Evolutionary conservation across 2,329 filamentous ascomycete genomes (phyloP).

Genomic region (Penicillium nordicum): DNA sequence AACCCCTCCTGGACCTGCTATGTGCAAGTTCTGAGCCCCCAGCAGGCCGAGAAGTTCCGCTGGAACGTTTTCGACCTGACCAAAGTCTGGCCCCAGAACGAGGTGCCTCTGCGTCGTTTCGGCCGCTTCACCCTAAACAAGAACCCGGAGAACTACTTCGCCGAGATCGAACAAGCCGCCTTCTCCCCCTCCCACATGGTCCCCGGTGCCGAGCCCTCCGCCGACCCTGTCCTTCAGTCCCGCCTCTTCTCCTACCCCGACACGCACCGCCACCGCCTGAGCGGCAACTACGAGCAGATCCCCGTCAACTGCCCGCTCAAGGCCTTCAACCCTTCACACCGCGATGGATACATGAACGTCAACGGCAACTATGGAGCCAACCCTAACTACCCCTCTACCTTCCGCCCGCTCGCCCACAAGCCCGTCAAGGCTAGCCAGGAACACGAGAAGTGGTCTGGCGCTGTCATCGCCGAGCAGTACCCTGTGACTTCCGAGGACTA

Average conservation of each 20-base stretch:
- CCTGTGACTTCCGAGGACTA: conserved; percentile 46
- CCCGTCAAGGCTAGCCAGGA: conserved; percentile 43
- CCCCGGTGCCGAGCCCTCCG: conserved; percentile 65
- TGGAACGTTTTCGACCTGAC: conserved; percentile 68
- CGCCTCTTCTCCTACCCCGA: conserved; percentile 70
- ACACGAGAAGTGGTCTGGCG: conserved; percentile 45
- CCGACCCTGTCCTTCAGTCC: conserved; percentile 66
- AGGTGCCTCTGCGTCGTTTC: conserved; percentile 60
- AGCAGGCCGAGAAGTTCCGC: conserved; percentile 58
- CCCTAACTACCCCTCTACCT: conserved; percentile 51
- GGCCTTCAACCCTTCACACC: conserved; percentile 63
- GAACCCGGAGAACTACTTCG: conserved; percentile 66
- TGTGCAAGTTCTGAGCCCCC: conserved; percentile 61
- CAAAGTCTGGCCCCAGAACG: conserved; percentile 64
- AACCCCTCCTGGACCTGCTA: conserved; percentile 62
- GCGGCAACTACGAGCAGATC: conserved; percentile 63
- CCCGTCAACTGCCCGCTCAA: conserved; percentile 57
- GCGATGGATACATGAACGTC: conserved; percentile 68
- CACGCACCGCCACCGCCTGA: conserved; percentile 62
- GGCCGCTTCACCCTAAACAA: conserved; percentile 63
- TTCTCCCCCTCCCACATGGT: conserved; percentile 67
- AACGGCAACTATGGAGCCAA: conserved; percentile 61
- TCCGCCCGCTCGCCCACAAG: conserved; percentile 37
- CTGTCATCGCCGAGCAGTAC: conserved; percentile 39
- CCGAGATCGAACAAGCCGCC: conserved; percentile 67